phyloP scores from a whole-genome alignment of 2,329 filamentous ascomycete genomes.

The Colletotrichum lini region DNA sequence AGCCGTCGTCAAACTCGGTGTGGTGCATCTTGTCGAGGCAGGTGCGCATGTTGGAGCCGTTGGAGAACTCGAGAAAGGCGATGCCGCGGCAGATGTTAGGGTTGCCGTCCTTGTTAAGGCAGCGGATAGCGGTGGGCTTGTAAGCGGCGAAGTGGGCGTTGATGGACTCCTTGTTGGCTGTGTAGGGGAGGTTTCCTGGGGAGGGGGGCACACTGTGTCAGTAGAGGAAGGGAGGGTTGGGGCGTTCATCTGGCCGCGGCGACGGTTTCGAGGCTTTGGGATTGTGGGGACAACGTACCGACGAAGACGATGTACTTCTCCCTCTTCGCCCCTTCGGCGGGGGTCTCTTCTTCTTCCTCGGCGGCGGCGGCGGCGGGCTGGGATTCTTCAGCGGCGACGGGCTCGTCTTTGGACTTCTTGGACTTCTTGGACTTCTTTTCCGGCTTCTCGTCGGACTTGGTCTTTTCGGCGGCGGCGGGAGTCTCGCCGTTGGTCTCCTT shows the following conservation, averaged over 20 bases:
- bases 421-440: constrained; percentile 50
- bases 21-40: constrained; percentile 94
- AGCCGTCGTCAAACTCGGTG: constrained; percentile 76
- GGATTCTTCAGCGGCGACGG: constrained; percentile 33
- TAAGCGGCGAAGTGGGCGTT: constrained; percentile 84
- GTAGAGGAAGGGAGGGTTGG: constrained; percentile 38
- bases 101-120: constrained; percentile 77
- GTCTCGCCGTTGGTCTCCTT: constrained; percentile 52
- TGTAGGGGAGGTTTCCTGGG: constrained; percentile 88
- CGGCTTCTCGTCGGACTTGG: constrained; percentile 39
- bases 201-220: constrained; percentile 50
- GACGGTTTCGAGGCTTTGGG: not conserved
- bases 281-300: constrained; percentile 55
- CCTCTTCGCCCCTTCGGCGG: constrained; percentile 53
- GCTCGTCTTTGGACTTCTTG: constrained; percentile 55
- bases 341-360: constrained; percentile 27
- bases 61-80: constrained; percentile 90
- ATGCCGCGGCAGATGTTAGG: constrained; percentile 79
- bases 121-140: constrained; percentile 78
- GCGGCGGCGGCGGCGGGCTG: constrained; percentile 24
- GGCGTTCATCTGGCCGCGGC: constrained; percentile 35
- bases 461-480: constrained; percentile 28
- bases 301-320: constrained; percentile 84
- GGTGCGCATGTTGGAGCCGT: constrained; percentile 91
- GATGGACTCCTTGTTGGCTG: constrained; percentile 79